These are phyloP conservation scores for Ceratocystis alfenasii DNA, from an alignment of 2,329 filamentous ascomycete species.

Conservation along the genomic window DNA sequence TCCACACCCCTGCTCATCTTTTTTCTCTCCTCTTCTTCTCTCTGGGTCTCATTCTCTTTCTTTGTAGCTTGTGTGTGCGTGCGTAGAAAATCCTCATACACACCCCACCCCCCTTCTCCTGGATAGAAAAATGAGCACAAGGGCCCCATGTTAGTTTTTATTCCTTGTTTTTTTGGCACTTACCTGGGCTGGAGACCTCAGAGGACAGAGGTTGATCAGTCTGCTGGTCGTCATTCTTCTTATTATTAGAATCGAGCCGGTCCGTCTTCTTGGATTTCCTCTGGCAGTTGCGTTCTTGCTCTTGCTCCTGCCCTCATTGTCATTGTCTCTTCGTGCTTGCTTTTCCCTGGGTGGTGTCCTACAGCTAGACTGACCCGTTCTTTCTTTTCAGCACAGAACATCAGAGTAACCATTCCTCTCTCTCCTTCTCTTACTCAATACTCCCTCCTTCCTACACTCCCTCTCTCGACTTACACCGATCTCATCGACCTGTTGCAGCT, in stretches of 20 bases:
- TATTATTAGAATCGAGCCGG: conserved; percentile 14
- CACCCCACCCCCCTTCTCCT: conserved; percentile 4
- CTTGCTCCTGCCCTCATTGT: not conserved
- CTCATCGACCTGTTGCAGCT: not conserved
- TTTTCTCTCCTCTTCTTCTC: not conserved
- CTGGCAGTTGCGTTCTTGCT: not conserved
- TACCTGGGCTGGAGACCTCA: conserved; percentile 1
- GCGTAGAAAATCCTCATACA: conserved; percentile 4
- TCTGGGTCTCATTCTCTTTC: not conserved
- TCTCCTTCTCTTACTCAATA: conserved; percentile 9
- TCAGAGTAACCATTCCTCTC: not conserved
- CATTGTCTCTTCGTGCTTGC: not conserved
- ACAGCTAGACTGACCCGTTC: not conserved
- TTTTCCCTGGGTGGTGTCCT: not conserved
- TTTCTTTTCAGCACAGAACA: not conserved
- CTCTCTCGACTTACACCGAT: conserved; percentile 1
- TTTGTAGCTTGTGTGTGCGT: not conserved
- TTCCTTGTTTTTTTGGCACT: conserved; percentile 12
- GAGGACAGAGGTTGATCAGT: conserved; percentile 3
- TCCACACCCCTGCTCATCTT: not conserved
- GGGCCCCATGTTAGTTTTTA: conserved; percentile 4
- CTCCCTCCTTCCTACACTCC: not conserved
- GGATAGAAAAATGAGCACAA: not conserved
- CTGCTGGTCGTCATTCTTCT: conserved; percentile 8
- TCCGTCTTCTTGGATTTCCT: not conserved